These are phyloP conservation scores for Apium graveolens DNA, from an alignment of 129 eudicot species.

Conservation along the genomic window DNA sequence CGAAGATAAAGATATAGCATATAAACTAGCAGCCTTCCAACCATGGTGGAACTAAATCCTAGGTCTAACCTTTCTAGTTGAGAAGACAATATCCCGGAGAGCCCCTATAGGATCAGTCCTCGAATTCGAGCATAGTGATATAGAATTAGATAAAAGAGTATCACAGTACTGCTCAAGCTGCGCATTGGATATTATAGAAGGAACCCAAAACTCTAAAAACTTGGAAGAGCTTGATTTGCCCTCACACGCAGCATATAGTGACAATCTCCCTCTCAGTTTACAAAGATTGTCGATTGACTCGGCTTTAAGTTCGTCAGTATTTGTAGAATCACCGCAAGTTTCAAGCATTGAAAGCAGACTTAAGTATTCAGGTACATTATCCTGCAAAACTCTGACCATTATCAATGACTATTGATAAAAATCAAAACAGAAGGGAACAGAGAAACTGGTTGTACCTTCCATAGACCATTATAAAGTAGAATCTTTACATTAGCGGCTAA, in stretches of 20 bases:
- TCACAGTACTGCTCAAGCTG: slow-evolving; percentile 94
- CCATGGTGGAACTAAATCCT: background rate
- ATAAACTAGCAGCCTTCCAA: background rate
- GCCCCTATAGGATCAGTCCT: slow-evolving; percentile 61
- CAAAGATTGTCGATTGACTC: slow-evolving; percentile 29
- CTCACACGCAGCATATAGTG: slow-evolving; percentile 30
- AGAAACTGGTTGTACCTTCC: slow-evolving; percentile 23
- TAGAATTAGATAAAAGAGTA: slow-evolving; percentile 52
- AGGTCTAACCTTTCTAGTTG: slow-evolving; percentile 63
- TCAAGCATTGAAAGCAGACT: slow-evolving; percentile 49
- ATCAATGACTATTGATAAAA: background rate
- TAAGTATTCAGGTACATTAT: slow-evolving; percentile 30
- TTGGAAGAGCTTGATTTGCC: slow-evolving; percentile 37
- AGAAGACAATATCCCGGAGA: slow-evolving; percentile 53
- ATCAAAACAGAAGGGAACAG: background rate
- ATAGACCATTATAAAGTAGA: slow-evolving; percentile 42
- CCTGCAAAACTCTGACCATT: slow-evolving; percentile 38
- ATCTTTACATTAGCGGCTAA: slow-evolving; percentile 35
- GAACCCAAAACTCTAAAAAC: slow-evolving; percentile 84
- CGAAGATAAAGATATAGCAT: background rate
- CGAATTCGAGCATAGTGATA: slow-evolving; percentile 46
- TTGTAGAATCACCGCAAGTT: slow-evolving; percentile 9
- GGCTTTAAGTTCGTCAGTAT: slow-evolving; percentile 15
- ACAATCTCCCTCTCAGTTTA: slow-evolving; percentile 46
- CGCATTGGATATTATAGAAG: slow-evolving; percentile 59